Conservation (phyloP, 2,329 filamentous ascomycete genomes). For the Fusarium sp. region DNA sequence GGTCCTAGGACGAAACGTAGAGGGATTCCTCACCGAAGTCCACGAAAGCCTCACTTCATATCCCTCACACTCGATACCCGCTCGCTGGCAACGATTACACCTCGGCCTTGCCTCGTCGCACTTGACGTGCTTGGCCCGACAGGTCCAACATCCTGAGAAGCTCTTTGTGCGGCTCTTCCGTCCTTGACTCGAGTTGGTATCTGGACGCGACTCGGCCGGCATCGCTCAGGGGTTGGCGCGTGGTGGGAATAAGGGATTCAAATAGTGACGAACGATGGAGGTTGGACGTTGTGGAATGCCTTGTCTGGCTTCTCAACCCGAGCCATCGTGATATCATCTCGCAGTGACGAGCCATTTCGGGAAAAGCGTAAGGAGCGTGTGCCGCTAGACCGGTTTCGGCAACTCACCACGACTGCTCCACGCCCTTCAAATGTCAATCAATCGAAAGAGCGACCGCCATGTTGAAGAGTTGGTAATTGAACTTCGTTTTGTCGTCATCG, state of each 20-base stretch:
- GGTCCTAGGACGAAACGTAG: slow-evolving; percentile 28
- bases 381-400: neutral
- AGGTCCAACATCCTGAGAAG: slow-evolving; percentile 45
- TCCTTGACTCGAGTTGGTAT: slow-evolving; percentile 24
- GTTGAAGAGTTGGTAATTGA: neutral
- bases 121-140: slow-evolving; percentile 43
- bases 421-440: neutral
- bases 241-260: neutral
- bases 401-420: neutral
- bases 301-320: neutral
- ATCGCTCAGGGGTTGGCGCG: slow-evolving; percentile 12
- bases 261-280: neutral
- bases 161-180: slow-evolving; percentile 43
- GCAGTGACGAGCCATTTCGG: neutral
- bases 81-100: slow-evolving; percentile 37
- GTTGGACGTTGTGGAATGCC: neutral
- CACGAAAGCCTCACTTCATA: slow-evolving; percentile 42
- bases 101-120: slow-evolving; percentile 38
- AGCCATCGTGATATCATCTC: slow-evolving; percentile 1
- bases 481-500: neutral
- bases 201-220: slow-evolving; percentile 18
- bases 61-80: slow-evolving; percentile 36
- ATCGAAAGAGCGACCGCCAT: neutral
- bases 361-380: neutral
- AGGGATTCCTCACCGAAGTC: slow-evolving; percentile 41